A percentile compares a stretch with the other conserved stretches of the same genome.
Evolutionary conservation across 2,329 filamentous ascomycete genomes (phyloP).

Genomic region (Paramyrothecium sp.): DNA sequence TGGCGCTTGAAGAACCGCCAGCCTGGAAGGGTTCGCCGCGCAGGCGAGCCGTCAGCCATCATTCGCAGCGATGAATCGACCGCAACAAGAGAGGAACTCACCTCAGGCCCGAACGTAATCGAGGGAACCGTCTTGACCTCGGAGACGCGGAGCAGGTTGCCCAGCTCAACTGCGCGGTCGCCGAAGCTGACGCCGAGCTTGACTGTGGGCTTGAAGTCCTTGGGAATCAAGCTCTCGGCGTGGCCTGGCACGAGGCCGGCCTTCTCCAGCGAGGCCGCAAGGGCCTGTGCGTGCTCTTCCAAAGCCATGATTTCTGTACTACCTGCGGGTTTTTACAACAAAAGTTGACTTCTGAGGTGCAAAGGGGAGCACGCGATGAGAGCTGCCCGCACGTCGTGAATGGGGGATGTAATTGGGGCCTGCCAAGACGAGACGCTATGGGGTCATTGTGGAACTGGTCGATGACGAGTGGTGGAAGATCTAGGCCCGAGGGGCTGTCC

Average conservation of each 20-base stretch:
- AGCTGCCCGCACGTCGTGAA: not conserved
- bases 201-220: constrained; percentile 38
- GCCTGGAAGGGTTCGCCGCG: constrained; percentile 8
- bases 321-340: not conserved
- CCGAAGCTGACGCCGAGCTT: constrained; percentile 34
- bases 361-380: not conserved
- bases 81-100: constrained; percentile 6
- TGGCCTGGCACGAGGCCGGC: constrained; percentile 39
- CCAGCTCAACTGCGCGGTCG: constrained; percentile 29
- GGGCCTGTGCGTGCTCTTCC: not conserved
- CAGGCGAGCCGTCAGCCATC: not conserved
- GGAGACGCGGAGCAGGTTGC: constrained; percentile 37
- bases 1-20: constrained; percentile 21
- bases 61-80: not conserved
- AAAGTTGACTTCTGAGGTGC: not conserved
- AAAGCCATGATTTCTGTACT: not conserved
- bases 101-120: constrained; percentile 33
- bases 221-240: constrained; percentile 37
- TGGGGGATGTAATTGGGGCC: not conserved
- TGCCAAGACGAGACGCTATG: not conserved
- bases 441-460: not conserved
- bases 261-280: constrained; percentile 26
- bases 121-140: constrained; percentile 35
- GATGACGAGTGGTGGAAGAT: not conserved
- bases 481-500: not conserved